Evolutionary conservation across 352 stramenopile genomes (phyloP).

Genomic region (Hyaloperonospora brassicae): DNA sequence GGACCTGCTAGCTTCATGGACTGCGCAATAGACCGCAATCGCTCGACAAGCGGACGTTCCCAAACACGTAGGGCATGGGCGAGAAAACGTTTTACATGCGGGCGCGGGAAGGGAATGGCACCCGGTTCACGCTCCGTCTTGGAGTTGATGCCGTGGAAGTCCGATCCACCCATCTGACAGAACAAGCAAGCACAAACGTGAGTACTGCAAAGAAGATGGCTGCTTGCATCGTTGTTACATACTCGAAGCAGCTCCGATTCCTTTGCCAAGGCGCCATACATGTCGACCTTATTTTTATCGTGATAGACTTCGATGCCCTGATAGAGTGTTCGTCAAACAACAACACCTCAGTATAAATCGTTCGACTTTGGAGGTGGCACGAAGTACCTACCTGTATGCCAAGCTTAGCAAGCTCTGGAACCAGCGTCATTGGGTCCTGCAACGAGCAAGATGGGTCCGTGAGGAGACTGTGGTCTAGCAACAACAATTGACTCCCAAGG

Average conservation of each 20-base stretch:
- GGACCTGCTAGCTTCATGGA: slow-evolving; percentile 11
- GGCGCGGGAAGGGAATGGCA: slow-evolving; percentile 64
- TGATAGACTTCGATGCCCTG: slow-evolving; percentile 81
- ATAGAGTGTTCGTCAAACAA: background rate
- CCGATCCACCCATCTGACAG: slow-evolving; percentile 62
- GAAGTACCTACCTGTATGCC: slow-evolving; percentile 52
- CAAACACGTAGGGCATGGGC: slow-evolving; percentile 60
- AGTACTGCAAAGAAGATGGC: background rate
- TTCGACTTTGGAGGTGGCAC: background rate
- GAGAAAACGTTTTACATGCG: slow-evolving; percentile 66
- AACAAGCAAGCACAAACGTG: slow-evolving; percentile 2
- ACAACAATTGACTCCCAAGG: background rate
- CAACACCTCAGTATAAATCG: slow-evolving; percentile 1
- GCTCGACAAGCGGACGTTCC: slow-evolving; percentile 47
- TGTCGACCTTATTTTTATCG: slow-evolving; percentile 71
- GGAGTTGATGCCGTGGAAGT: slow-evolving; percentile 78
- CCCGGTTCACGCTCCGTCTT: slow-evolving; percentile 58
- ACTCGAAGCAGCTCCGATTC: slow-evolving; percentile 69
- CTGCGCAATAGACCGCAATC: slow-evolving; percentile 30
- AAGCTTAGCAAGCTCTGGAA: slow-evolving; percentile 61
- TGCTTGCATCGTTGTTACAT: slow-evolving; percentile 5
- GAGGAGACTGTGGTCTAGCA: background rate
- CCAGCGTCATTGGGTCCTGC: slow-evolving; percentile 57
- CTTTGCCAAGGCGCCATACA: slow-evolving; percentile 66
- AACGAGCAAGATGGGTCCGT: background rate